These are phyloP conservation scores for Starmera stellimalicola DNA, from an alignment of 1,139 yeast species.

Conservation along the genomic window DNA sequence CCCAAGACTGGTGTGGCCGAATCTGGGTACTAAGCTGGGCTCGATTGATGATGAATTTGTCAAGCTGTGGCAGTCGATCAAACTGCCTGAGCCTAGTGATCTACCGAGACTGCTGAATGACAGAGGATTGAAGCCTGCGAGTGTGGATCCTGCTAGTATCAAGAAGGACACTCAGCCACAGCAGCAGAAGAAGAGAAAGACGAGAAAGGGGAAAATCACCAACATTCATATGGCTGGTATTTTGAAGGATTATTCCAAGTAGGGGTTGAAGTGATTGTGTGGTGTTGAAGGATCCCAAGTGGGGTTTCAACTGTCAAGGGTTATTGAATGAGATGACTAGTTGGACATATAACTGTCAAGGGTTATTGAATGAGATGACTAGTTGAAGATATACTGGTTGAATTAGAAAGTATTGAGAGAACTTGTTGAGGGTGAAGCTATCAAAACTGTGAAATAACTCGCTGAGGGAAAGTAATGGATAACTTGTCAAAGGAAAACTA, in stretches of 20 bases:
- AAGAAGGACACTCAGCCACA: conserved; percentile 40
- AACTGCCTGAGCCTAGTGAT: conserved; percentile 73
- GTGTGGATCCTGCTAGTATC: conserved; percentile 88
- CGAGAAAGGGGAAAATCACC: conserved; percentile 88
- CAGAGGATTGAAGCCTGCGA: conserved; percentile 89
- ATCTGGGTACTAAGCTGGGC: conserved; percentile 64
- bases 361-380: no score
- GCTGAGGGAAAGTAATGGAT: no score
- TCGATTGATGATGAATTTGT: conserved; percentile 77
- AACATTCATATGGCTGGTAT: conserved; percentile 95
- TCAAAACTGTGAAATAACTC: no score
- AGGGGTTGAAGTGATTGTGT: no score
- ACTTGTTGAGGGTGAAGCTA: no score
- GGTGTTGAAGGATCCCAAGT: no score
- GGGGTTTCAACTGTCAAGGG: no score
- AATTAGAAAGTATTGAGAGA: no score
- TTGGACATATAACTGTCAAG: no score
- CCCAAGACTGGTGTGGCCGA: conserved; percentile 89
- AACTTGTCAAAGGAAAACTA: no score
- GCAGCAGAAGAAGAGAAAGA: conserved; percentile 80
- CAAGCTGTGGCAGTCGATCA: conserved; percentile 68
- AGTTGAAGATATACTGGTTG: no score
- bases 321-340: no score
- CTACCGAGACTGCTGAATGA: conserved; percentile 71
- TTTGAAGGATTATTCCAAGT: conserved; percentile 60